Evolutionary conservation across 1,284 basidiomycete genomes (phyloP), one percentile per base, ranked within the genome.

Genomic region (Mrakiaceae sp.): DNA sequence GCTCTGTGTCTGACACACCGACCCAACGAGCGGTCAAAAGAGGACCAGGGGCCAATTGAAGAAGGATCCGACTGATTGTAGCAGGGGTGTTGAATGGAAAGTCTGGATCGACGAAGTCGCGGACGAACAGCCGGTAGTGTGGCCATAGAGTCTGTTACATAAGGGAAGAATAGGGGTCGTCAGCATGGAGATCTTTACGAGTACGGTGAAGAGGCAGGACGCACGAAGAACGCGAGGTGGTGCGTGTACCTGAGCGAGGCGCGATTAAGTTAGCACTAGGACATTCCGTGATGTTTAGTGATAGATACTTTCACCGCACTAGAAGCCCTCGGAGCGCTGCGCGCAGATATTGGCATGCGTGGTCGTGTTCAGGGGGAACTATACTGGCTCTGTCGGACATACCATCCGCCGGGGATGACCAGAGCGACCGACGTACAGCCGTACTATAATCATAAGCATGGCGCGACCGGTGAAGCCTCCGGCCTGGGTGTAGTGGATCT

Each of bases 101-200:
- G 67, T 84, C 87, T 9, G 88, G 88, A 39, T 84, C 74, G 11
- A 79, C 78, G 4, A 82, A 81, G 71, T 92, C 88, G 66, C 91
- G 88, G 62, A 94, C 91, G 76, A 94, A 94, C 90, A 94, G 14
- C 90, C 91, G 63, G 87, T 89, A 4, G 91, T 90, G 74, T 94
- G 90, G 7, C 83, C 87, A 46, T 40, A 40, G 46, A 5, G 16
- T 12, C 8, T 16, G 51, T 52, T 6, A 16, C 16, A 39, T 39
- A 53, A 16, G 43, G 9, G 46, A 3, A n/a, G 44, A 48, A 55
- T 3, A 42, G 39, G 44, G 9, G 12, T 5, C 0, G 40, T 39
- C 14, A 42, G 4, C 46, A 58, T 8, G 42, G 40, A 39, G 12
- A 12, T 47, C 5, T 48, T 8, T 49, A 8, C 11, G 56, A 43